Conservation (phyloP, 148 eudicot genomes). For the Nyssa sinensis region DNA sequence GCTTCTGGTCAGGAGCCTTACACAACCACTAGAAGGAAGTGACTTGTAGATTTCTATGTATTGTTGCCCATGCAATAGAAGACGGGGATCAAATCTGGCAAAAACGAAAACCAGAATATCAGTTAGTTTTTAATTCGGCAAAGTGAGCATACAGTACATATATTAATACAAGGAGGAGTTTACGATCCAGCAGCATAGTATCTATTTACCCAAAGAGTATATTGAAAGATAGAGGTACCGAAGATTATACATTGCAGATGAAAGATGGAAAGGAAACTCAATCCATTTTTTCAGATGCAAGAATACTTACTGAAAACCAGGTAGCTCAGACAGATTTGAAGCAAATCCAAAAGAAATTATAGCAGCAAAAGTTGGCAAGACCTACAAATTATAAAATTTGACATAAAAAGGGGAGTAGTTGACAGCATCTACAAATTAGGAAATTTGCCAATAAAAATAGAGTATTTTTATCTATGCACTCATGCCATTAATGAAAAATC, state of each 20-base stretch:
- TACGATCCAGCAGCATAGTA: neutral
- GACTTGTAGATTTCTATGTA: conserved; percentile 89
- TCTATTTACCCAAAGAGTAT: neutral
- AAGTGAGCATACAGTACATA: neutral
- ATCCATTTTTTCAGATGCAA: neutral
- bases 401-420: conserved; percentile 36
- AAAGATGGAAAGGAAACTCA: neutral
- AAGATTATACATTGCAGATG: neutral
- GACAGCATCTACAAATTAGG: conserved; percentile 70
- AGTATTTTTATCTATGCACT: neutral
- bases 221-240: neutral
- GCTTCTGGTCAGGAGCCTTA: conserved; percentile 40
- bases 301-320: conserved; percentile 69
- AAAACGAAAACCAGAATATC: conserved; percentile 11
- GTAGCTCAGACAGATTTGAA: conserved; percentile 40
- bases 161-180: neutral
- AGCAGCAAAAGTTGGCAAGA: conserved; percentile 87
- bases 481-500: neutral
- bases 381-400: conserved; percentile 40
- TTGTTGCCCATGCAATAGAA: conserved; percentile 90
- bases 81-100: conserved; percentile 75
- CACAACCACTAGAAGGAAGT: conserved; percentile 64
- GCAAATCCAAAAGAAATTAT: conserved; percentile 37
- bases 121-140: neutral
- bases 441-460: conserved; percentile 1